A percentile compares a stretch with the other conserved stretches of the same genome.
Evolutionary conservation across 2,329 filamentous ascomycete genomes (phyloP).

Genomic region (Aquanectria penicillioides): DNA sequence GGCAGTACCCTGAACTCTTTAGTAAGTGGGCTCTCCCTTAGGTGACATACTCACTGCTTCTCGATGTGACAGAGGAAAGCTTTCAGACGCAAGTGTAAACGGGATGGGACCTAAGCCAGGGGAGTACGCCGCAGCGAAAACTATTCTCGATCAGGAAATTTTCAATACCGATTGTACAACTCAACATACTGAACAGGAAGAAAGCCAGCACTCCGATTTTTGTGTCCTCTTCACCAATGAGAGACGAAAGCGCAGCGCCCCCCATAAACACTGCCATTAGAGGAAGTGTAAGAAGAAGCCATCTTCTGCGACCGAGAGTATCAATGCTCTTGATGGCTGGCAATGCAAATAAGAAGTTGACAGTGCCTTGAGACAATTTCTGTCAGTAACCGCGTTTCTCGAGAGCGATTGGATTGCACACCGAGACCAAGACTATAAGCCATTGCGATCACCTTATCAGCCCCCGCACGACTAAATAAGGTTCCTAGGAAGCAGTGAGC

Average conservation of each 20-base stretch:
- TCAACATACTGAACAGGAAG: constrained; percentile 47
- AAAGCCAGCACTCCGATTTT: constrained; percentile 47
- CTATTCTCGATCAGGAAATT: constrained; percentile 25
- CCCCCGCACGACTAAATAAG: constrained; percentile 38
- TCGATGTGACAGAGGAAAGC: constrained; percentile 59
- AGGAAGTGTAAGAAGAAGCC: constrained; percentile 54
- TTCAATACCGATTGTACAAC: neutral
- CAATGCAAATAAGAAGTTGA: constrained; percentile 55
- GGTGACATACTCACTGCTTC: constrained; percentile 49
- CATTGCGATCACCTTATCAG: constrained; percentile 36
- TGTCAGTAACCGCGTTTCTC: neutral
- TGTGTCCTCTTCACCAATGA: constrained; percentile 28
- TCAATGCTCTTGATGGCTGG: constrained; percentile 48
- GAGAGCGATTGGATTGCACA: neutral
- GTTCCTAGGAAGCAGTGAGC: constrained; percentile 29
- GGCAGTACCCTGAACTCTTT: constrained; percentile 49
- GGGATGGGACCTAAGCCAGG: constrained; percentile 56
- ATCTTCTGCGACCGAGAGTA: constrained; percentile 52
- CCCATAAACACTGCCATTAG: constrained; percentile 54
- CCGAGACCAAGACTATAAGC: constrained; percentile 37
- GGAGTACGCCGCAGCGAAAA: constrained; percentile 54
- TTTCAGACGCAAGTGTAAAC: constrained; percentile 60
- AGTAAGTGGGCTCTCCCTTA: too few species aligned
- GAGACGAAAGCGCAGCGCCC: constrained; percentile 48
- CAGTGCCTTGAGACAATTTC: constrained; percentile 37